phyloP scores from a whole-genome alignment of 129 eudicot genomes.

The Lactuca saligna region DNA sequence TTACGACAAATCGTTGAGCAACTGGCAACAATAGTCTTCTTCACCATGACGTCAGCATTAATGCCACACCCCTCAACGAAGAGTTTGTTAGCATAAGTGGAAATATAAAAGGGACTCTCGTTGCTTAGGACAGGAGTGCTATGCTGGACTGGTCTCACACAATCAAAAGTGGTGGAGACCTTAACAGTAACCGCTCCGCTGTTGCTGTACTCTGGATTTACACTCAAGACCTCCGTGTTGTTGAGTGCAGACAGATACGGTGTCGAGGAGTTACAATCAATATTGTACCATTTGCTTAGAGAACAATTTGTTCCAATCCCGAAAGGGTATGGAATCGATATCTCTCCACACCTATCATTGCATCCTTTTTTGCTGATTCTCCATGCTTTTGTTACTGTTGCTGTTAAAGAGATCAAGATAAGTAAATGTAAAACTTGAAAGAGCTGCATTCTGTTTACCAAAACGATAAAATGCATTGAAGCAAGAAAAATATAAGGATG shows the following conservation, averaged over 20 bases:
- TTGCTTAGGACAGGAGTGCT: conserved; percentile 3
- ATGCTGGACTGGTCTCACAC: conserved; percentile 2
- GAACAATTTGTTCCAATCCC: conserved; percentile 28
- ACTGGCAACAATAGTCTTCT: neutral
- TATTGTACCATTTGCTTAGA: conserved; percentile 20
- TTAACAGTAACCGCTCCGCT: no score
- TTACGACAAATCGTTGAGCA: conserved; percentile 16
- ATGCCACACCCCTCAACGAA: conserved; percentile 28
- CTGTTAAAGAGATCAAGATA: conserved; percentile 2
- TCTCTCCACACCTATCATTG: conserved; percentile 23
- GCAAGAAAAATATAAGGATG: no score
- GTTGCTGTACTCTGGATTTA: neutral
- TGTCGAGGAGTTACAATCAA: conserved; percentile 25
- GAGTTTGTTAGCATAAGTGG: conserved; percentile 7
- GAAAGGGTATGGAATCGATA: conserved; percentile 29
- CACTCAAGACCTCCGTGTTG: conserved; percentile 9
- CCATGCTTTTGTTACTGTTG: conserved; percentile 7
- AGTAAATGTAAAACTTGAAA: conserved; percentile 9
- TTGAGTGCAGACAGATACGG: conserved; percentile 26
- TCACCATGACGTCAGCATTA: neutral
- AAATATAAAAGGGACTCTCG: conserved; percentile 13
- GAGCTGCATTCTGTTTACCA: conserved; percentile 13
- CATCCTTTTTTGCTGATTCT: conserved; percentile 17
- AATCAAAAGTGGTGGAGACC: conserved; percentile 19
- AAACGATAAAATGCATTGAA: neutral